phyloP scores from a whole-genome alignment of 306 rosid species.

The Quillaja saponaria region DNA sequence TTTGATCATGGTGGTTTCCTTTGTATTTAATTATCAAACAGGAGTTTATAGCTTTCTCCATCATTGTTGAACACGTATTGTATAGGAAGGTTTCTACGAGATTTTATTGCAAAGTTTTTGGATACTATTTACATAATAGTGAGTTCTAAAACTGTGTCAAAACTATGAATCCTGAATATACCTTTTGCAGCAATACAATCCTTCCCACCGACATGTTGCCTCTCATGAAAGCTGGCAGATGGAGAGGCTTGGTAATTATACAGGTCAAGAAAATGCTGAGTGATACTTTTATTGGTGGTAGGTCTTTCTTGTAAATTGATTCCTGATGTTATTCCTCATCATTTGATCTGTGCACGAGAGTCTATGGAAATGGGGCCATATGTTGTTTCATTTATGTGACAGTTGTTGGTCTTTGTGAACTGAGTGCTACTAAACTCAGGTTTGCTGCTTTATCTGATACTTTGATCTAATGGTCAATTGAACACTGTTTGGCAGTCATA shows the following conservation, averaged over 20 bases:
- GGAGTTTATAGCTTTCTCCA: constrained; percentile 22
- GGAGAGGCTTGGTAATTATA: constrained; percentile 65
- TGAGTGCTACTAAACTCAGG: constrained; percentile 33
- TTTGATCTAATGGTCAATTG: constrained; percentile 37
- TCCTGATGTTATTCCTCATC: constrained; percentile 54
- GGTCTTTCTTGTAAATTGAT: constrained; percentile 38
- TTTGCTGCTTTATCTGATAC: constrained; percentile 28
- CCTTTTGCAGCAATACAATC: constrained; percentile 69
- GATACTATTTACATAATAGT: constrained; percentile 13
- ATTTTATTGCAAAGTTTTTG: constrained; percentile 13
- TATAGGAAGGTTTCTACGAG: constrained; percentile 3
- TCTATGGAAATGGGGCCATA: constrained; percentile 45
- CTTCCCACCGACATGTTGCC: constrained; percentile 66
- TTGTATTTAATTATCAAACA: constrained; percentile 9
- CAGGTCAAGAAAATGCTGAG: constrained; percentile 51
- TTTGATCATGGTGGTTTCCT: constrained; percentile 5
- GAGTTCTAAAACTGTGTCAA: constrained; percentile 10
- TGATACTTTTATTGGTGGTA: constrained; percentile 42
- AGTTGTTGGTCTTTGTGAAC: constrained; percentile 38
- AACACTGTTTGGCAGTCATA: constrained; percentile 42
- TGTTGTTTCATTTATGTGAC: constrained; percentile 44
- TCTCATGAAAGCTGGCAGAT: constrained; percentile 85
- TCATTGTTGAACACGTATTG: constrained; percentile 23
- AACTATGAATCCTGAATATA: constrained; percentile 25
- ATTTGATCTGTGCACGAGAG: constrained; percentile 51